Conservation (phyloP, 176 grass and related monocot species). For the Dactylis glomerata region DNA sequence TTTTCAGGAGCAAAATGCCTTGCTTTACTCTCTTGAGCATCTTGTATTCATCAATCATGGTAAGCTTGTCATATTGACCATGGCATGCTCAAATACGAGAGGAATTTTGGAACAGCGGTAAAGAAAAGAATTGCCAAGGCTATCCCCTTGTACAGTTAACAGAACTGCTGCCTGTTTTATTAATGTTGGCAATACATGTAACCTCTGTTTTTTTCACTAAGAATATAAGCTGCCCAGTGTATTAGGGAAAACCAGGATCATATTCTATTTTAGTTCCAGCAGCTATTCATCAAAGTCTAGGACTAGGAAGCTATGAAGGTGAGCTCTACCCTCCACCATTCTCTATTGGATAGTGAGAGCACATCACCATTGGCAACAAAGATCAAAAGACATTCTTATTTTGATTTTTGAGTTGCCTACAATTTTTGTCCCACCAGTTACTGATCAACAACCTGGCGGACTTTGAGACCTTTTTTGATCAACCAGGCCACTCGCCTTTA, state of each 20-base stretch:
- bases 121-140: not conserved
- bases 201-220: not conserved
- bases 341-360: not conserved
- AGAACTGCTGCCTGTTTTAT: not conserved
- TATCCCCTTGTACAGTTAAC: not conserved
- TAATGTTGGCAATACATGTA: too few species aligned
- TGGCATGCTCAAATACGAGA: not conserved
- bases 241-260: not conserved
- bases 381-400: not conserved
- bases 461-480: not conserved
- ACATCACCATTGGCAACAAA: not conserved
- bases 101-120: not conserved
- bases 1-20: not conserved
- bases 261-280: not conserved
- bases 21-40: not conserved
- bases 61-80: not conserved
- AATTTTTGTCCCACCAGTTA: not conserved
- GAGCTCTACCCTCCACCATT: not conserved
- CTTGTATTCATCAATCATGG: not conserved
- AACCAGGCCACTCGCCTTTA: not conserved
- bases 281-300: not conserved
- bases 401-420: not conserved
- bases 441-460: not conserved
- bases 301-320: too few species aligned
- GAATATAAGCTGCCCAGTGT: not conserved